phyloP scores from a whole-genome alignment of 257 asterid genomes.

The Galeopsis tetrahit region DNA sequence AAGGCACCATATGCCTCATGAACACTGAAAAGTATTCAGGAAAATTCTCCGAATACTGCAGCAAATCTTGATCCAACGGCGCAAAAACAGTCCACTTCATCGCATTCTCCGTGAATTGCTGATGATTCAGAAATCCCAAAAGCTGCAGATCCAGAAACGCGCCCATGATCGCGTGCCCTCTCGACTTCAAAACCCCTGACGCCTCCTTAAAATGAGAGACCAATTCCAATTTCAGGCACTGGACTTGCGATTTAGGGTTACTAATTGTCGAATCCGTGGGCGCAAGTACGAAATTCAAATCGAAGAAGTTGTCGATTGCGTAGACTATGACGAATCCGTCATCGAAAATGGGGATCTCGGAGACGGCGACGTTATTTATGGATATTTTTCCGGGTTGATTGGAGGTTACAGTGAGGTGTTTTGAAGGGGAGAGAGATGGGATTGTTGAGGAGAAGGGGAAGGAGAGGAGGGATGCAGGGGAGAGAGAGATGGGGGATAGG shows the following conservation, averaged over 20 bases:
- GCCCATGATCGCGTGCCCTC: slow-evolving; percentile 71
- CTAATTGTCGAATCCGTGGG: slow-evolving; percentile 12
- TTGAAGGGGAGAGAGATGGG: slow-evolving; percentile 63
- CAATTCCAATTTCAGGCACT: slow-evolving; percentile 42
- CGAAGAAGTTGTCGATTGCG: slow-evolving; percentile 58
- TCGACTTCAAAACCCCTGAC: slow-evolving; percentile 53
- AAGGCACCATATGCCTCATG: slow-evolving; percentile 71
- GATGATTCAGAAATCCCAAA: slow-evolving; percentile 42
- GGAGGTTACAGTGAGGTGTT: slow-evolving; percentile 59
- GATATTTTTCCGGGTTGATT: slow-evolving; percentile 34
- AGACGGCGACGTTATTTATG: slow-evolving; percentile 53
- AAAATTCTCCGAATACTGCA: slow-evolving; percentile 53
- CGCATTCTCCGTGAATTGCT: slow-evolving; percentile 15
- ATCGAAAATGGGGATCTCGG: slow-evolving; percentile 58
- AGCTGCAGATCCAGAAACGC: slow-evolving; percentile 79
- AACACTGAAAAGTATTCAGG: slow-evolving; percentile 49
- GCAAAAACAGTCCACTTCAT: slow-evolving; percentile 67
- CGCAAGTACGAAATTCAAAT: slow-evolving; percentile 39
- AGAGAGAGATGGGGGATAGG: slow-evolving; percentile 67
- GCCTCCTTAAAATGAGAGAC: slow-evolving; percentile 53
- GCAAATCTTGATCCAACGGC: slow-evolving; percentile 61
- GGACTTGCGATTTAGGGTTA: slow-evolving; percentile 28
- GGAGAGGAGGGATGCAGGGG: slow-evolving; percentile 62
- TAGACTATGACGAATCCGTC: slow-evolving; percentile 68
- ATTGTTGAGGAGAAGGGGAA: slow-evolving; percentile 59